Percentiles rank a stretch among this genome's conserved stretches.
These are phyloP conservation scores for Yarrowia sp. DNA, from an alignment of 805 yeast genomes.

Conservation along the genomic window DNA sequence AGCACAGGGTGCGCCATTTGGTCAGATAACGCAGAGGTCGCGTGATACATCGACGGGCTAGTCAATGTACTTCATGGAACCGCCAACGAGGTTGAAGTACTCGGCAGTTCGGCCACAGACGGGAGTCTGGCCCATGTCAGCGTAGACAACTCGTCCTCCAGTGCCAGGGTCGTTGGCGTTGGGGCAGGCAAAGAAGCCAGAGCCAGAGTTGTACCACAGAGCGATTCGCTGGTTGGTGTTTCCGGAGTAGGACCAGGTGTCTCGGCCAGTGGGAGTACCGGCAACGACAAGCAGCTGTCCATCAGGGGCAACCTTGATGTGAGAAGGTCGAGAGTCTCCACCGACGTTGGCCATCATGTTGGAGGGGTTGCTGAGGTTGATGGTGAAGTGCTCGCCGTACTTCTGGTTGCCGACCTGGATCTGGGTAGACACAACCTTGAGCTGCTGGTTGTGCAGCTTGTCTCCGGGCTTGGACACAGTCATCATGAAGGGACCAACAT, in stretches of 20 bases:
- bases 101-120: conserved; percentile 33
- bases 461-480: conserved; percentile 25
- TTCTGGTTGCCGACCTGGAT: conserved; percentile 33
- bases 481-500: conserved; percentile 29
- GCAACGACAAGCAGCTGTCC: conserved; percentile 28
- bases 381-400: conserved; percentile 32
- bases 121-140: conserved; percentile 23
- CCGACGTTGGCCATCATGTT: conserved; percentile 36
- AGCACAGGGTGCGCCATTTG: not conserved
- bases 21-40: not conserved
- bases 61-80: conserved; percentile 14
- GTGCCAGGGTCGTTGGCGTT: conserved; percentile 24
- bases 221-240: conserved; percentile 29
- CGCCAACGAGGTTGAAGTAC: conserved; percentile 29
- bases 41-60: not conserved
- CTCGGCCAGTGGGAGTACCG: conserved; percentile 4
- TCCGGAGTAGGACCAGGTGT: conserved; percentile 32
- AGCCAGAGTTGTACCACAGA: conserved; percentile 25
- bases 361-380: conserved; percentile 31
- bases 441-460: conserved; percentile 28
- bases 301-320: conserved; percentile 20
- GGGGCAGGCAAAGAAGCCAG: conserved; percentile 31
- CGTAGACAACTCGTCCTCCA: conserved; percentile 25
- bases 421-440: conserved; percentile 29
- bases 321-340: conserved; percentile 27